Percentiles rank a stretch among this genome's conserved stretches.
Conservation (phyloP, 2,329 filamentous ascomycete species). For the Coleophoma eucalyptorum region DNA sequence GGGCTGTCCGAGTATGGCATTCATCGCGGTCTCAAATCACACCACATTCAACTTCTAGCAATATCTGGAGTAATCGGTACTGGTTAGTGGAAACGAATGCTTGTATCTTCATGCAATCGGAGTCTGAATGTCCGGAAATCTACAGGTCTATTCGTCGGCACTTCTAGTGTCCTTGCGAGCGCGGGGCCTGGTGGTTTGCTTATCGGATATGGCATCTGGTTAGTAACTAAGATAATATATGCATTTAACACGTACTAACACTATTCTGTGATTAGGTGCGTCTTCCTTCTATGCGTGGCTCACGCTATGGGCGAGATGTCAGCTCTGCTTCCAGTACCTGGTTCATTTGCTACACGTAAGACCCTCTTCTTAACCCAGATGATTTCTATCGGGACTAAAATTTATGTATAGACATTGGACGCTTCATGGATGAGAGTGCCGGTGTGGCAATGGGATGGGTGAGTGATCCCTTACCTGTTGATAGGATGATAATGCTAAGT, state of each 20-base stretch:
- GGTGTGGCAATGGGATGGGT: neutral
- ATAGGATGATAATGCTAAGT: neutral
- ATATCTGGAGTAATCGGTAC: slow-evolving; percentile 38
- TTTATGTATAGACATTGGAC: neutral
- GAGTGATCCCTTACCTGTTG: neutral
- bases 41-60: slow-evolving; percentile 36
- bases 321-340: slow-evolving; percentile 30
- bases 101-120: neutral
- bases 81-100: slow-evolving; percentile 12
- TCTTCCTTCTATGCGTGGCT: slow-evolving; percentile 32
- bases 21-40: slow-evolving; percentile 27
- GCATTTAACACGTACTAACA: slow-evolving; percentile 27
- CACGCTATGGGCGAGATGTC: slow-evolving; percentile 33
- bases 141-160: slow-evolving; percentile 34
- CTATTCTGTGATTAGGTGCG: neutral
- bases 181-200: slow-evolving; percentile 36
- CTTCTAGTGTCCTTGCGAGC: slow-evolving; percentile 36
- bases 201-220: slow-evolving; percentile 36
- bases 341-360: slow-evolving; percentile 14
- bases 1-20: neutral
- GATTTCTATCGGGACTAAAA: neutral
- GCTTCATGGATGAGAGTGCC: neutral
- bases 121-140: neutral
- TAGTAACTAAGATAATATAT: too few species aligned
- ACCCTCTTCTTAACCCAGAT: neutral